Percentiles rank a stretch among this genome's conserved stretches.
Evolutionary conservation across 2,329 filamentous ascomycete genomes (phyloP).

Genomic region (Pyricularia pennisetigena): DNA sequence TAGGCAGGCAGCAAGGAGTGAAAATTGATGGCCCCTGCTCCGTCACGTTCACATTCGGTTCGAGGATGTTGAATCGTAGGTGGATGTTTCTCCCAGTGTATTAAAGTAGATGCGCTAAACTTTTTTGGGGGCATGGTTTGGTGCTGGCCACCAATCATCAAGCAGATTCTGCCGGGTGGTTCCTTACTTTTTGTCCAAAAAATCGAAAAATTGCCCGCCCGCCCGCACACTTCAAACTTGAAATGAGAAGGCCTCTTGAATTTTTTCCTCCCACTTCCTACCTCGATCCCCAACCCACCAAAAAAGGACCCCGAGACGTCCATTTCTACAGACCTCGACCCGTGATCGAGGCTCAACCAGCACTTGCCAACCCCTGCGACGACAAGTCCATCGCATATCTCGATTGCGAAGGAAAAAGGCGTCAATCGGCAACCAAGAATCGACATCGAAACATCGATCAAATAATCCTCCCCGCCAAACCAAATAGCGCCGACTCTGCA

Average conservation of each 20-base stretch:
- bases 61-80: neutral
- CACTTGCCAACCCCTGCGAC: neutral
- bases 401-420: neutral
- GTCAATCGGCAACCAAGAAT: neutral
- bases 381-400: neutral
- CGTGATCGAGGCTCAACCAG: neutral
- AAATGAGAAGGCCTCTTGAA: slow-evolving; percentile 1
- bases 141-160: neutral
- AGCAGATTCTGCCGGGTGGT: neutral
- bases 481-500: neutral
- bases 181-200: slow-evolving; percentile 6
- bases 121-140: neutral
- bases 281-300: neutral
- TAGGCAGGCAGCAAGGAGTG: neutral
- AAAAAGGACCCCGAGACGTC: neutral
- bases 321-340: neutral
- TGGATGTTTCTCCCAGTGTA: neutral
- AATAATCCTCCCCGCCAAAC: neutral
- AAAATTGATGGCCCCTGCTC: neutral
- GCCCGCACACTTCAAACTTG: slow-evolving; percentile 2
- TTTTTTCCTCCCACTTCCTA: slow-evolving; percentile 6
- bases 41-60: neutral
- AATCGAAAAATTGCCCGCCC: slow-evolving; percentile 4
- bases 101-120: neutral
- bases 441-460: neutral